Evolutionary conservation across 1,284 basidiomycete species (phyloP).

Genomic region (Singerocomus rubriflavus): DNA sequence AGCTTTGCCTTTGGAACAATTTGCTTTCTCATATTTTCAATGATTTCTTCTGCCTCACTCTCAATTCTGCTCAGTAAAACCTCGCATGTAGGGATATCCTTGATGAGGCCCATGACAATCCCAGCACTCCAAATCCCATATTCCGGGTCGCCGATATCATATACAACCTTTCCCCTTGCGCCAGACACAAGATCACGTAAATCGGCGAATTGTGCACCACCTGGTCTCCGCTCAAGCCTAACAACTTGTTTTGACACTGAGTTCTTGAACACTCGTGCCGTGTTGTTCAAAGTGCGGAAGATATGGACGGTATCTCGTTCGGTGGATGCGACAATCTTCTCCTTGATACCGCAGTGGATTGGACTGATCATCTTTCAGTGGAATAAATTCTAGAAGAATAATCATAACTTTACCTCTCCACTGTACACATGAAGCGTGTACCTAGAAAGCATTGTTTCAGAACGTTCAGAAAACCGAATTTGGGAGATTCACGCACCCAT

Average conservation of each 20-base stretch:
- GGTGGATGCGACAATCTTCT: conserved; percentile 79
- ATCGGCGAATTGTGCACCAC: conserved; percentile 88
- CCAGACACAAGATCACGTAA: conserved; percentile 82
- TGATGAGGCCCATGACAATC: conserved; percentile 78
- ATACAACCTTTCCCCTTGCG: conserved; percentile 72
- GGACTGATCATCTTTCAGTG: conserved; percentile 44
- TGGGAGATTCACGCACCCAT: conserved; percentile 57
- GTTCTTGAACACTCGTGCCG: conserved; percentile 89
- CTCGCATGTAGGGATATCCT: conserved; percentile 84
- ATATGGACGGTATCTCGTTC: conserved; percentile 88
- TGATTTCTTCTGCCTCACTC: conserved; percentile 72
- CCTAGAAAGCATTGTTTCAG: conserved; percentile 38
- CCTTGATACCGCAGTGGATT: conserved; percentile 89
- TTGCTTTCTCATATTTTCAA: conserved; percentile 49
- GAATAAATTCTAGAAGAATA: neutral
- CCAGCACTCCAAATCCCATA: conserved; percentile 88
- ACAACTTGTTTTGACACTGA: conserved; percentile 80
- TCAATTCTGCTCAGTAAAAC: conserved; percentile 73
- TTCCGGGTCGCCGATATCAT: conserved; percentile 83
- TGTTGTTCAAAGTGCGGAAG: conserved; percentile 85
- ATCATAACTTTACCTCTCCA: conserved; percentile 52
- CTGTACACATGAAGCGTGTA: conserved; percentile 86
- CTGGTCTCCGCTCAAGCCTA: conserved; percentile 72
- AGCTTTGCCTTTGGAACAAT: conserved; percentile 45
- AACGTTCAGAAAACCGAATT: neutral